Conservation (phyloP, 2,329 filamentous ascomycete genomes). For the Botrytis porri region DNA sequence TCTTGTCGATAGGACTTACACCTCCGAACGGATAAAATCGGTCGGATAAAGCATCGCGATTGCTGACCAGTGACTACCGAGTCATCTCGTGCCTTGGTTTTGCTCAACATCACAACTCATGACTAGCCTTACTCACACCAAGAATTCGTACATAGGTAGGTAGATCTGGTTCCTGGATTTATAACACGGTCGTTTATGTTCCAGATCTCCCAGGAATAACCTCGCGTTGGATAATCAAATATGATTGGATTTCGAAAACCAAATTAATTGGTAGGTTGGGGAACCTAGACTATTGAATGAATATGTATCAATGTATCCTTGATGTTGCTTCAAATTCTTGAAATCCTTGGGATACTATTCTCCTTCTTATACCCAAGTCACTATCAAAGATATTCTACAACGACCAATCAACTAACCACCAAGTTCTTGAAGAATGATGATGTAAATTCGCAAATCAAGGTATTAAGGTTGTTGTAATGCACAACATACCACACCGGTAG, state of each 20-base stretch:
- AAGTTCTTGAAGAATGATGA: neutral
- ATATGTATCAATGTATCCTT: neutral
- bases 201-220: neutral
- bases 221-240: neutral
- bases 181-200: neutral
- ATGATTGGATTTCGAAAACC: neutral
- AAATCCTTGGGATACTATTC: neutral
- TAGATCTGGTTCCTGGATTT: constrained; percentile 3
- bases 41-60: neutral
- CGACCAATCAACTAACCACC: neutral
- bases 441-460: neutral
- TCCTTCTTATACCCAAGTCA: neutral
- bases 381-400: neutral
- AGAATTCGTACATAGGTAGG: neutral
- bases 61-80: neutral
- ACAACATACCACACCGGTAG: neutral
- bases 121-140: neutral
- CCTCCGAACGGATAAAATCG: neutral
- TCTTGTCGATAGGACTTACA: neutral
- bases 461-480: neutral
- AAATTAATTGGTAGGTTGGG: neutral
- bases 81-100: neutral
- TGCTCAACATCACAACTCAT: neutral
- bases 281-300: neutral
- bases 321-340: accelerated